These are phyloP conservation scores for Microbotryum silenes-acaulis DNA, from an alignment of 1,284 basidiomycete species.

Conservation along the genomic window DNA sequence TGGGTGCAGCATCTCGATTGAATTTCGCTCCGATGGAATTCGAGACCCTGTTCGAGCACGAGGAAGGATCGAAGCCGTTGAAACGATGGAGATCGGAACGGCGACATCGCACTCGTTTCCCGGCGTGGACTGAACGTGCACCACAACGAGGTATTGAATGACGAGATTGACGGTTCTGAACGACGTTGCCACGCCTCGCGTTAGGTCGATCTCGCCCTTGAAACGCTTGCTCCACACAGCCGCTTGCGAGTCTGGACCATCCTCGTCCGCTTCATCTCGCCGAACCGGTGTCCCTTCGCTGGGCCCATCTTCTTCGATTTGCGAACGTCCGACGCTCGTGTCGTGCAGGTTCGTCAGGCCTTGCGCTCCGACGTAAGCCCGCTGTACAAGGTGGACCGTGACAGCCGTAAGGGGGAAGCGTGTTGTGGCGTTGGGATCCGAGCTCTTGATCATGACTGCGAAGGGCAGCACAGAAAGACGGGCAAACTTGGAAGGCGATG, in stretches of 20 bases:
- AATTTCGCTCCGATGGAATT: too few relatives aligned
- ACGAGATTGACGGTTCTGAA: slow-evolving; percentile 37
- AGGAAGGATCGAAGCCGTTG: too few relatives aligned
- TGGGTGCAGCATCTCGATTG: too few relatives aligned
- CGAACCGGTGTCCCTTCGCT: too few relatives aligned
- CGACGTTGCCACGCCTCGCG: not conserved
- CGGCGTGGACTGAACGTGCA: slow-evolving; percentile 36
- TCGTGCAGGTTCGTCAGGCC: not conserved
- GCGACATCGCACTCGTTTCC: slow-evolving; percentile 13
- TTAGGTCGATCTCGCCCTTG: not conserved
- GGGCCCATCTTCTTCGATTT: too few relatives aligned
- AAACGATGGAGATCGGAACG: too few relatives aligned
- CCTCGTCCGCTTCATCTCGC: too few relatives aligned
- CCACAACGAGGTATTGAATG: slow-evolving; percentile 37
- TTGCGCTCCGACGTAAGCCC: slow-evolving; percentile 19
- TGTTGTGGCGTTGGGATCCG: slow-evolving; percentile 8
- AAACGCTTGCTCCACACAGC: too few relatives aligned
- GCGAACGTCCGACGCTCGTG: too few relatives aligned
- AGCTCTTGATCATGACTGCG: slow-evolving; percentile 10
- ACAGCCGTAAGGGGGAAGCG: slow-evolving; percentile 8
- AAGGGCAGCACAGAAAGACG: slow-evolving; percentile 5
- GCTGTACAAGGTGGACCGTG: slow-evolving; percentile 18
- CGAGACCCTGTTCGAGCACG: too few relatives aligned
- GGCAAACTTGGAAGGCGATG: slow-evolving; percentile 12
- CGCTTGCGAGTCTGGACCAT: too few relatives aligned